Conservation (phyloP, 192 early-diverging fungal species). For the Coemansia sp. region DNA sequence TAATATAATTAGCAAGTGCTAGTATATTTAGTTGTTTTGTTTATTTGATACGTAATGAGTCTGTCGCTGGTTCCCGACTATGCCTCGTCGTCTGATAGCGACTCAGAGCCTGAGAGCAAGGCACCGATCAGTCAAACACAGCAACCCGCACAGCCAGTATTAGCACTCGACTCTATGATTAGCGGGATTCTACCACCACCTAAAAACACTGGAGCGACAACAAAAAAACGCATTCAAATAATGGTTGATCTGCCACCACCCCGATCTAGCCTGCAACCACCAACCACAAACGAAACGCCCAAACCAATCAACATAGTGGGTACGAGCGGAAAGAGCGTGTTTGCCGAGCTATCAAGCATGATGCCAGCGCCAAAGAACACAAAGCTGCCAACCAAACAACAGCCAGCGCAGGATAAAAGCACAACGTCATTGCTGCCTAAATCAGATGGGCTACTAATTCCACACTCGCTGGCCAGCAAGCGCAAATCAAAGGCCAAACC, state of each 20-base stretch:
- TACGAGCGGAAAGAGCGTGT: constrained; percentile 8
- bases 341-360: constrained; percentile 41
- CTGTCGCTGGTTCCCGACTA: constrained; percentile 44
- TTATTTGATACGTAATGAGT: constrained; percentile 10
- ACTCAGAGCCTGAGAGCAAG: constrained; percentile 13
- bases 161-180: constrained; percentile 18
- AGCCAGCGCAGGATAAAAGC: not conserved
- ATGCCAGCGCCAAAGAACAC: constrained; percentile 49
- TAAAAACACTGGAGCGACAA: constrained; percentile 4
- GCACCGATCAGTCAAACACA: not conserved
- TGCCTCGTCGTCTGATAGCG: constrained; percentile 32
- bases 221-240: constrained; percentile 22
- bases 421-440: not conserved
- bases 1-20: too few relatives aligned
- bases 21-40: not conserved
- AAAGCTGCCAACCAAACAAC: not conserved
- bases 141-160: not conserved
- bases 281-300: not conserved
- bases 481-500: constrained; percentile 14
- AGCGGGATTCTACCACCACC: constrained; percentile 41
- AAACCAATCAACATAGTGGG: not conserved
- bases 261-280: not conserved
- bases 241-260: constrained; percentile 29
- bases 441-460: constrained; percentile 18
- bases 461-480: constrained; percentile 40